Percentiles rank a stretch among this genome's conserved stretches.
These are phyloP conservation scores for Paecilomyces formosus DNA, from an alignment of 2,329 filamentous ascomycete genomes.

Conservation along the genomic window DNA sequence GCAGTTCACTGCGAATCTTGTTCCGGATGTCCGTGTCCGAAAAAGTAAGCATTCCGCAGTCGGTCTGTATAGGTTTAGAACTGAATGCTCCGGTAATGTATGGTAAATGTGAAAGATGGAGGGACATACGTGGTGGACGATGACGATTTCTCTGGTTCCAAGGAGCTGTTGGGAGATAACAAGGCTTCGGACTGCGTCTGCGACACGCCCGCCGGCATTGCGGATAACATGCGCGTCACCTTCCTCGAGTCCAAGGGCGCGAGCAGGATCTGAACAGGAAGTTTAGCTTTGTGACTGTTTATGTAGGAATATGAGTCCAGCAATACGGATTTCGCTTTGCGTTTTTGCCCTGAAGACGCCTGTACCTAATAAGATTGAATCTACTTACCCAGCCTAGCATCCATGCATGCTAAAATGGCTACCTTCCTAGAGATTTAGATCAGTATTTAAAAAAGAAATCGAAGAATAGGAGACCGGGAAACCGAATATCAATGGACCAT, in stretches of 20 bases:
- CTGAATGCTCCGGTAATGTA: not conserved
- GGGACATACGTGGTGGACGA: constrained; percentile 43
- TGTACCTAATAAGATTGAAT: no score
- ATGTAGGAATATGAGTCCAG: no score
- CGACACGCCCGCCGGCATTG: constrained; percentile 61
- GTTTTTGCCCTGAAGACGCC: no score
- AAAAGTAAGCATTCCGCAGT: constrained; percentile 64
- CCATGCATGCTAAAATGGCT: constrained; percentile 68
- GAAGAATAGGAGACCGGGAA: not conserved
- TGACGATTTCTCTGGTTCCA: constrained; percentile 64
- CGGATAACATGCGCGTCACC: constrained; percentile 75
- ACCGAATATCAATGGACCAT: constrained; percentile 17
- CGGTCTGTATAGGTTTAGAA: constrained; percentile 45
- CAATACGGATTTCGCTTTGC: no score
- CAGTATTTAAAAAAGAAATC: not conserved
- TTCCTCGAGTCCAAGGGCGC: constrained; percentile 61
- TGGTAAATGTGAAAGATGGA: not conserved
- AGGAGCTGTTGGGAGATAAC: constrained; percentile 74
- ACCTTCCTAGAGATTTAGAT: constrained; percentile 10
- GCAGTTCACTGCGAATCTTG: constrained; percentile 50
- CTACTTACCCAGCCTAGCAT: constrained; percentile 49
- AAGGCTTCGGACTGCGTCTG: constrained; percentile 65
- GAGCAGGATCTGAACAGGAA: constrained; percentile 49
- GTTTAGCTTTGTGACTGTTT: not conserved
- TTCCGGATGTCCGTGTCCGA: constrained; percentile 54